phyloP scores from a whole-genome alignment of 306 rosid species.

The Corylus heterophylla region DNA sequence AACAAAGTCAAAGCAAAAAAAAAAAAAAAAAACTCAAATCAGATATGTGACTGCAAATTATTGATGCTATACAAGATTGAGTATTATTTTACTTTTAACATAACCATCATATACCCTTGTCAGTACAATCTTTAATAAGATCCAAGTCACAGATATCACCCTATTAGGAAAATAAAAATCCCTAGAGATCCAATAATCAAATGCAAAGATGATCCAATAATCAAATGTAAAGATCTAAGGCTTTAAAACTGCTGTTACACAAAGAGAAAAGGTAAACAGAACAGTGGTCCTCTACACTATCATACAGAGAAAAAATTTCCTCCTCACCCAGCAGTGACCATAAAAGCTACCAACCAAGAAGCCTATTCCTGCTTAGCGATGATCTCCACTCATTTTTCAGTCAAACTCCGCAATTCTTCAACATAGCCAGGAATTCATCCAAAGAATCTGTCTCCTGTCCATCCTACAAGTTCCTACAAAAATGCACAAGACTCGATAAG shows the following conservation, averaged over 20 bases:
- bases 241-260: constrained; percentile 28
- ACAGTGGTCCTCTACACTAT: constrained; percentile 25
- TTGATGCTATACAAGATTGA: constrained; percentile 18
- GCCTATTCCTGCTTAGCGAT: constrained; percentile 22
- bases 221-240: constrained; percentile 27
- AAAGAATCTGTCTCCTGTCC: constrained; percentile 22
- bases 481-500: constrained; percentile 20
- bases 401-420: constrained; percentile 16
- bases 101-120: constrained; percentile 3
- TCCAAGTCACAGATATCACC: constrained; percentile 22
- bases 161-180: constrained; percentile 22
- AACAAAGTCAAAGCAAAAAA: not conserved
- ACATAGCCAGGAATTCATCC: constrained; percentile 21
- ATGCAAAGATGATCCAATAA: constrained; percentile 29
- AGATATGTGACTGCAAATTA: constrained; percentile 13
- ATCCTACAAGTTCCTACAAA: constrained; percentile 33
- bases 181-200: constrained; percentile 30
- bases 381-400: constrained; percentile 1
- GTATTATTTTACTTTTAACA: constrained; percentile 13
- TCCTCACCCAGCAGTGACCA: constrained; percentile 23
- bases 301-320: constrained; percentile 24
- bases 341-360: constrained; percentile 21
- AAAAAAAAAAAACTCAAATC: constrained; percentile 6
- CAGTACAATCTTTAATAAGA: constrained; percentile 1
- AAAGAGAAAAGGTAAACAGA: constrained; percentile 28